A percentile compares a stretch with the other conserved stretches of the same genome.
phyloP scores from a whole-genome alignment of 805 yeast species.

The Kodamaea restingae region DNA sequence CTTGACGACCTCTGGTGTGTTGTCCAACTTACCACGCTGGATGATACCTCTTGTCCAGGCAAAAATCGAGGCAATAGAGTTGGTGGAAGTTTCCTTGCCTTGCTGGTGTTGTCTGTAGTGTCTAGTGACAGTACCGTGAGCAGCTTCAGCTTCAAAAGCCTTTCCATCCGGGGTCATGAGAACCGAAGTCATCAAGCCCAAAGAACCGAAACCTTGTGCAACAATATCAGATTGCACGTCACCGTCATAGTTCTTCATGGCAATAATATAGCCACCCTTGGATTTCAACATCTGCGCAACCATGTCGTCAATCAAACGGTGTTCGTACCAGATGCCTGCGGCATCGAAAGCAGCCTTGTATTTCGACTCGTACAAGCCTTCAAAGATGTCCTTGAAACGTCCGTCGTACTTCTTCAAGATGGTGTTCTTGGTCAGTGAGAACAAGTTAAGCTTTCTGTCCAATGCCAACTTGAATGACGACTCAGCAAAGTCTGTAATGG shows the following conservation, averaged over 20 bases:
- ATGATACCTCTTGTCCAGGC: conserved; percentile 85
- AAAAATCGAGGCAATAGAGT: conserved; percentile 79
- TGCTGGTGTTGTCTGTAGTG: conserved; percentile 78
- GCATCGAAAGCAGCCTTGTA: conserved; percentile 57
- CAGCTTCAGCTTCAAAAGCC: conserved; percentile 83
- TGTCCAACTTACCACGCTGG: conserved; percentile 75
- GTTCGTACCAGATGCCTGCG: conserved; percentile 68
- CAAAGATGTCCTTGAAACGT: conserved; percentile 75
- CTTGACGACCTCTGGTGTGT: conserved; percentile 63
- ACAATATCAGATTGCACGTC: conserved; percentile 83
- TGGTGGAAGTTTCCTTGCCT: conserved; percentile 80
- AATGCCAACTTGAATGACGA: conserved; percentile 75
- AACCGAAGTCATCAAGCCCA: conserved; percentile 81
- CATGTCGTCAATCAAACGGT: conserved; percentile 82
- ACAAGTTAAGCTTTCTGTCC: conserved; percentile 58
- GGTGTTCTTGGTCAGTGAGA: conserved; percentile 73
- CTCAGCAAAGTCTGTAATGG: conserved; percentile 74
- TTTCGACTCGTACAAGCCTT: conserved; percentile 54
- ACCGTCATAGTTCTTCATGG: conserved; percentile 81
- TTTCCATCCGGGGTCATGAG: conserved; percentile 82
- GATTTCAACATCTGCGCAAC: conserved; percentile 87
- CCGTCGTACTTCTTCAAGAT: conserved; percentile 81
- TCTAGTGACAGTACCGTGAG: conserved; percentile 86
- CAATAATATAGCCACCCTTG: conserved; percentile 76
- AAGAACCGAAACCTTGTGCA: conserved; percentile 83